A percentile compares a stretch with the other conserved stretches of the same genome.
phyloP scores from a whole-genome alignment of 2,329 filamentous ascomycete genomes.

The Tolypocladium amazonense region DNA sequence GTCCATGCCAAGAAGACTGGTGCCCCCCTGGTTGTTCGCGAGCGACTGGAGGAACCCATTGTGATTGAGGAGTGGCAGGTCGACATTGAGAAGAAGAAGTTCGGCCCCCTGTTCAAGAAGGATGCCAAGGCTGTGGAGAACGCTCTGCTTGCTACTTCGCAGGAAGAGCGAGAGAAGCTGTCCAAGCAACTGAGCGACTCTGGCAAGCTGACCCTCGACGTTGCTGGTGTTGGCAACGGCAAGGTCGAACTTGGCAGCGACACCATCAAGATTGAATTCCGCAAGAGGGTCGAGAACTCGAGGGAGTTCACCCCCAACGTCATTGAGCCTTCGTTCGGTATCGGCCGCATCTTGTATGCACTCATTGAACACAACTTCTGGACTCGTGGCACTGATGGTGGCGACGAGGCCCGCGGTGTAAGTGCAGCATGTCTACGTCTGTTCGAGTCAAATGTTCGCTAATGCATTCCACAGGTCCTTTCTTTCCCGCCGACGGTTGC shows the following conservation, averaged over 20 bases:
- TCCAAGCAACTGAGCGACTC: conserved; percentile 61
- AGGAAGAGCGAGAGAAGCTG: conserved; percentile 72
- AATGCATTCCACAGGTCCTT: conserved; percentile 27
- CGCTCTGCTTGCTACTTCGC: conserved; percentile 63
- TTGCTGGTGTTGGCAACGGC: conserved; percentile 54
- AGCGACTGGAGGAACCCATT: conserved; percentile 68
- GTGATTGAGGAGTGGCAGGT: conserved; percentile 80
- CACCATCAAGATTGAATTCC: conserved; percentile 72
- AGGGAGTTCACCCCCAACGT: conserved; percentile 93
- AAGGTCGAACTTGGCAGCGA: conserved; percentile 74
- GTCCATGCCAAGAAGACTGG: conserved; percentile 93
- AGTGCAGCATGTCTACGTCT: conserved; percentile 26
- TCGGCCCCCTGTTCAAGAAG: conserved; percentile 92
- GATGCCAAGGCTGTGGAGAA: conserved; percentile 78
- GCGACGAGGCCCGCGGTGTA: conserved; percentile 71
- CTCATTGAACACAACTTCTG: conserved; percentile 94
- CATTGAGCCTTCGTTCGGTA: conserved; percentile 95
- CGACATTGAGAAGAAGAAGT: conserved; percentile 88
- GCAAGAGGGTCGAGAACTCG: conserved; percentile 70
- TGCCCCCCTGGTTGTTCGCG: conserved; percentile 72
- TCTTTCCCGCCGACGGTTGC: conserved; percentile 56
- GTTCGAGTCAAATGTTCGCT: not conserved
- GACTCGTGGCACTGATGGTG: conserved; percentile 57
- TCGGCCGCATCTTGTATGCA: conserved; percentile 86
- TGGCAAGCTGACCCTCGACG: conserved; percentile 68